Evolutionary conservation across 2,329 filamentous ascomycete species (phyloP), one percentile per base, ranked within the genome.

Genomic region (Fusarium kyushuense): DNA sequence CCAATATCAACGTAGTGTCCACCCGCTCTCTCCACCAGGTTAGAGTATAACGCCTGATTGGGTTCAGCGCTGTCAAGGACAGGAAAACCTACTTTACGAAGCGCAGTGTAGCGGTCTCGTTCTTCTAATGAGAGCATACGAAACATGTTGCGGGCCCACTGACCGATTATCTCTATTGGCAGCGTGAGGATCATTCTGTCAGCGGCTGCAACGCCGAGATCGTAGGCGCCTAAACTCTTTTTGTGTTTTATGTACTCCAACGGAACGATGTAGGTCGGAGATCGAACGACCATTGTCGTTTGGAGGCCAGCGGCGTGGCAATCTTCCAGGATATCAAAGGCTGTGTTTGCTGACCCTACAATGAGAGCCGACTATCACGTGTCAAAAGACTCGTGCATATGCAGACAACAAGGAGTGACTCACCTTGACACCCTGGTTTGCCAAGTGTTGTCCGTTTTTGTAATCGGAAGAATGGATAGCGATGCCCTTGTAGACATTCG

Each of bases 231-330:
- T 1, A 71, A 12, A 14, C 58, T 62, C 5, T 32, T 19, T 6
- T 57, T 41, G 10, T 69, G 5, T 11, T 58, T 57, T 19, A 71
- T 25, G 17, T 71, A 64, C 0, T 55, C 58, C 0, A 71, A 23
- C 1, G 67, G 64, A 1, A 70, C 36, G 4, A 71, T 35, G n/a
- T 71, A 71, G 7, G 67, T 71, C 6, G 67, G 65, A 1, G 69
- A 71, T 3, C 67, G 49, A 6, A 53, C 53, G 9, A 51, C 33
- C 53, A 71, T 71, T 1, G 43, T 61, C 2, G 41, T 2, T 13
- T 55, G 1, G 0, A 69, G 49, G 1, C 61, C 58, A 0, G 58
- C 61, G 2, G 16, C 6, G 2, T 71, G 13, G 12, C 61, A 71
- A 12, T 71, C 65, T 3, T 38, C 49, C 4, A 71, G n/a, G 3